Evolutionary conservation across 768 basidiomycete species (phyloP).

Genomic region (Myochromella boudieri): DNA sequence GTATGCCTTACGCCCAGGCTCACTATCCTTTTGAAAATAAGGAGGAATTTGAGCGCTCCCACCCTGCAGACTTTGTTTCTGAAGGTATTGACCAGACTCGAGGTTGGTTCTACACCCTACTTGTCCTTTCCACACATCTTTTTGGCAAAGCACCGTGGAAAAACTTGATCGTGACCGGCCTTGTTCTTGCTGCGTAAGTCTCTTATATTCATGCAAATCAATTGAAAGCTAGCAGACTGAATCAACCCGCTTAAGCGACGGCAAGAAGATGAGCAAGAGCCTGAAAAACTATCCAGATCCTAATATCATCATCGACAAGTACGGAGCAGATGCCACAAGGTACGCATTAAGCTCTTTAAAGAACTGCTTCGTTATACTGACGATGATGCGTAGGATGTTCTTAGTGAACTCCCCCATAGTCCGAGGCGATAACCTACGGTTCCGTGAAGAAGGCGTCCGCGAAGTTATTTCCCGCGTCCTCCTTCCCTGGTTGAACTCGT

Average conservation of each 20-base stretch:
- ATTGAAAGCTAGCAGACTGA: conserved; percentile 2
- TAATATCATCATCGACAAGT: conserved; percentile 82
- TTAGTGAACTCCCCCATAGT: conserved; percentile 99
- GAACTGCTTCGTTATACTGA: conserved; percentile 4
- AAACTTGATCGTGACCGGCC: conserved; percentile 94
- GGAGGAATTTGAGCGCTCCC: conserved; percentile 77
- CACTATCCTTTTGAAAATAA: conserved; percentile 99
- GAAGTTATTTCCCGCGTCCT: conserved; percentile 97
- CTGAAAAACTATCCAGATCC: conserved; percentile 97
- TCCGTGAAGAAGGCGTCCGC: conserved; percentile 97
- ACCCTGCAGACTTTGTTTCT: conserved; percentile 95
- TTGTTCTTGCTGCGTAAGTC: conserved; percentile 89
- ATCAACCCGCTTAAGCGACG: conserved; percentile 58
- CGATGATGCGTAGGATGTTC: conserved; percentile 69
- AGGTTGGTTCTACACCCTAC: conserved; percentile 99
- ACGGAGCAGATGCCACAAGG: conserved; percentile 96
- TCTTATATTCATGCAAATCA: not conserved
- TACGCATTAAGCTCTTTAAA: conserved; percentile 21
- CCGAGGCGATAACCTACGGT: conserved; percentile 94
- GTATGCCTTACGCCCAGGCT: conserved; percentile 97
- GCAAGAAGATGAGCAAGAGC: conserved; percentile 99
- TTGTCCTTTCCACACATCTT: conserved; percentile 94
- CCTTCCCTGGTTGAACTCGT: conserved; percentile 96
- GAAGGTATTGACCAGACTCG: conserved; percentile 99
- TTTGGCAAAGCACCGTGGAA: conserved; percentile 96